Conservation (phyloP, 495 filamentous ascomycete genomes). For the Penicillium manginii region DNA sequence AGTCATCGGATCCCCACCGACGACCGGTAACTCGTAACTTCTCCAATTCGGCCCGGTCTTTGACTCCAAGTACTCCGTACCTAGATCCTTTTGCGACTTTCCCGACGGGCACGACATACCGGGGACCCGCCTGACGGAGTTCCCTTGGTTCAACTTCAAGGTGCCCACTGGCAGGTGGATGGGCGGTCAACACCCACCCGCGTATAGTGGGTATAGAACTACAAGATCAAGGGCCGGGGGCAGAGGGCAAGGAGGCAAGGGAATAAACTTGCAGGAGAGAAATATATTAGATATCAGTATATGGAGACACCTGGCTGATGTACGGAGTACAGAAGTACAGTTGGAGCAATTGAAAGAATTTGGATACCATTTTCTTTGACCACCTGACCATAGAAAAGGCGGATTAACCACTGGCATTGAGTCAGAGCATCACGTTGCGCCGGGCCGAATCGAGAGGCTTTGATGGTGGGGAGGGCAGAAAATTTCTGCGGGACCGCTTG, state of each 20-base stretch:
- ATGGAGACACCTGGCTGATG: too few relatives aligned
- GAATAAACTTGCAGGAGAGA: background rate
- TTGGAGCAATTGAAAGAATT: too few relatives aligned
- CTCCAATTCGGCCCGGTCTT: constrained; percentile 3
- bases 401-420: background rate
- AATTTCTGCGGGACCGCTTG: constrained; percentile 25
- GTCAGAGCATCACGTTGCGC: constrained; percentile 27
- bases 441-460: constrained; percentile 29
- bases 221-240: too few relatives aligned
- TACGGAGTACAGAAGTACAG: background rate
- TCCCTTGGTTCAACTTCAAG: background rate
- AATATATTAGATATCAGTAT: too few relatives aligned
- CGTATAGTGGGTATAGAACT: background rate
- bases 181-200: background rate
- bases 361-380: too few relatives aligned
- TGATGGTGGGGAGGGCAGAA: constrained; percentile 24
- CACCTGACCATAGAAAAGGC: background rate
- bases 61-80: background rate
- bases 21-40: background rate
- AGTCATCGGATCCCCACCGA: constrained; percentile 5
- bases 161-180: too few relatives aligned
- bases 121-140: background rate
- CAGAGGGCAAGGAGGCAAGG: too few relatives aligned
- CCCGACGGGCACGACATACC: background rate
- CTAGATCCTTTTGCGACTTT: background rate